A percentile compares a stretch with the other conserved stretches of the same genome.
phyloP scores from a whole-genome alignment of 345 rosid genomes.

The Cochlearia excelsa region DNA sequence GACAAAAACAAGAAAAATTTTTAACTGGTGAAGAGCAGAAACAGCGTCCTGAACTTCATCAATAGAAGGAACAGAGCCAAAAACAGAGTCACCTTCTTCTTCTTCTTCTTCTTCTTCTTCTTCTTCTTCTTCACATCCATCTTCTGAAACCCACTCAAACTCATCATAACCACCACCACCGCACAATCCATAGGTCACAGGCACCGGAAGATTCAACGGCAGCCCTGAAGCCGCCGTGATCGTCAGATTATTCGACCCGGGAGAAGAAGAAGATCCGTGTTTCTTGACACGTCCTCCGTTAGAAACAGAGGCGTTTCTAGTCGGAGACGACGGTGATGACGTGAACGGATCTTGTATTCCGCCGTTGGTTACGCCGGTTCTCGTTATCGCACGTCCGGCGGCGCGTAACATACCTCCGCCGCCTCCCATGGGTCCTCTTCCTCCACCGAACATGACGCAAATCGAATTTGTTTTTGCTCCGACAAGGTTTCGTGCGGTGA shows the following conservation, averaged over 20 bases:
- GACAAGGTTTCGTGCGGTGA: conserved; percentile 22
- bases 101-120: conserved; percentile 35
- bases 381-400: conserved; percentile 47
- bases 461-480: background rate
- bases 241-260: conserved; percentile 30
- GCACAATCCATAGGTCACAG: conserved; percentile 38
- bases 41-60: conserved; percentile 85
- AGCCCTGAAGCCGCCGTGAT: conserved; percentile 44
- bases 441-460: conserved; percentile 56
- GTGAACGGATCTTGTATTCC: conserved; percentile 54
- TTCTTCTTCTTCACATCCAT: conserved; percentile 49
- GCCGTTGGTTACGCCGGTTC: conserved; percentile 38
- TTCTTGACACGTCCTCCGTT: conserved; percentile 34
- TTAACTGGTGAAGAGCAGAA: conserved; percentile 69
- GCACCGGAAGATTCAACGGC: conserved; percentile 37
- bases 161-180: conserved; percentile 47
- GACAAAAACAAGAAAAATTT: background rate
- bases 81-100: conserved; percentile 44
- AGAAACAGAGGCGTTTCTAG: conserved; percentile 34
- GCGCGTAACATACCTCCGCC: conserved; percentile 64
- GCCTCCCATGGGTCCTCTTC: conserved; percentile 43
- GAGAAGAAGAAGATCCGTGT: conserved; percentile 23
- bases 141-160: conserved; percentile 65
- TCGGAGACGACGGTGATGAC: conserved; percentile 39
- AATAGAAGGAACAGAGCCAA: conserved; percentile 71